Evolutionary conservation across 495 filamentous ascomycete genomes (phyloP).

Genomic region (Thermothielavioides terrestris): DNA sequence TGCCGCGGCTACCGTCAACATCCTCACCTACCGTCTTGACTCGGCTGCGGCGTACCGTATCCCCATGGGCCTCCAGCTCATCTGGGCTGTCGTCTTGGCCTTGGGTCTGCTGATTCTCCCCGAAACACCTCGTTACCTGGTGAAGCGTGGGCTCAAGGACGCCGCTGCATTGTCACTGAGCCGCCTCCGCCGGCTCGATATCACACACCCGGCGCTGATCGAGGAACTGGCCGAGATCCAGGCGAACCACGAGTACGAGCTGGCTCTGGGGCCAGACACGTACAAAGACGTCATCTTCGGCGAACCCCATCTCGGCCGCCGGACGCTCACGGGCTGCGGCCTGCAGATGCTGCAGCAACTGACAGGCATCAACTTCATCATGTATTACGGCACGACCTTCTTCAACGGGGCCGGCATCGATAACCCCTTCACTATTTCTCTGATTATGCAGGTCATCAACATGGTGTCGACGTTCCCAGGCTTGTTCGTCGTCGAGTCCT

Average conservation of each 20-base stretch:
- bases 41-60: slow-evolving; percentile 70
- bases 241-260: slow-evolving; percentile 82
- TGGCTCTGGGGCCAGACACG: slow-evolving; percentile 60
- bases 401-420: slow-evolving; percentile 57
- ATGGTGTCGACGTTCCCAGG: slow-evolving; percentile 64
- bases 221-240: slow-evolving; percentile 81
- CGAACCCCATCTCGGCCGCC: slow-evolving; percentile 46
- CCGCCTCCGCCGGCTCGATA: slow-evolving; percentile 66
- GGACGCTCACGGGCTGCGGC: slow-evolving; percentile 46
- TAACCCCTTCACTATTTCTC: slow-evolving; percentile 58
- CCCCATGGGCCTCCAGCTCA: slow-evolving; percentile 75
- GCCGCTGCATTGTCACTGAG: slow-evolving; percentile 63
- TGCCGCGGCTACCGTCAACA: slow-evolving; percentile 74
- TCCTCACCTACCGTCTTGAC: slow-evolving; percentile 56
- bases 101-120: slow-evolving; percentile 68
- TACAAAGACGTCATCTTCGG: slow-evolving; percentile 67
- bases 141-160: slow-evolving; percentile 66
- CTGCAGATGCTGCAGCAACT: slow-evolving; percentile 54
- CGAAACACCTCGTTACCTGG: slow-evolving; percentile 80
- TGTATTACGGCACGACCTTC: slow-evolving; percentile 76
- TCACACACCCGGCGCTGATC: slow-evolving; percentile 64
- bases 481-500: slow-evolving; percentile 66
- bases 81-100: slow-evolving; percentile 71
- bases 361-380: slow-evolving; percentile 51
- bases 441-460: slow-evolving; percentile 73